Evolutionary conservation across 768 basidiomycete genomes (phyloP), one percentile per base, ranked within the genome.

Genomic region (Leccinellum albellum): DNA sequence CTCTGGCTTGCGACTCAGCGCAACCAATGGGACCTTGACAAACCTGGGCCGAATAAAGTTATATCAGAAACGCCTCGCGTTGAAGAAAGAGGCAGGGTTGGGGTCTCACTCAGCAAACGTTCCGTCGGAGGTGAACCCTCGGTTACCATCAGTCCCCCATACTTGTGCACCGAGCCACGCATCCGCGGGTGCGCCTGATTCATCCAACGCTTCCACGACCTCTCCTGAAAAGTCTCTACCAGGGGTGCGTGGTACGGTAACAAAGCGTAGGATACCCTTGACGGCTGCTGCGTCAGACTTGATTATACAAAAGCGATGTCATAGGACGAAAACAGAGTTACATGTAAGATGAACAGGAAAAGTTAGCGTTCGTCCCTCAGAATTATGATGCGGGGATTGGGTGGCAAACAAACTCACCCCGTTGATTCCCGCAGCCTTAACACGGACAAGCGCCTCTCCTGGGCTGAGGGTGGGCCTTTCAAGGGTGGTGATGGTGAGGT

Each of bases 211-310:
- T 32, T 73, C 70, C 12, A 69, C 64, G 28, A 73, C 69, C n/a
- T 74, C 65, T 0, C 72, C 72, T 1, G 72, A 74, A 35, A 74
- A 74, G 37, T 73, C 72, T 42, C 72, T 57, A 32, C 72, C 72
- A 9, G 64, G 64, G 26, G 52, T 69, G 32, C 72, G 72, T 1
- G 73, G 72, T 13, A 63, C 53, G 0, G 73, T 74, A 12, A 74
- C 72, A 53, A 74, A 71, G 1, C 62, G 72, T 15, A 73, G 49
- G 17, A 49, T 58, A 15, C 72, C 70, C 48, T 64, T 31, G 21
- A 72, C 48, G 1, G 50, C 70, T 7, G 70, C 70, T 23, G 72
- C 66, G 20, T 73, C 70, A 13, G 72, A 72, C 70, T 71, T 47
- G 24, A 29, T 20, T 8, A 20, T 26, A 32, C 33, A 4, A 33